Percentiles rank a stretch among this genome's conserved stretches.
These are phyloP conservation scores for Lunasporangiospora selenospora DNA, from an alignment of 192 early-diverging fungal species.

Conservation along the genomic window DNA sequence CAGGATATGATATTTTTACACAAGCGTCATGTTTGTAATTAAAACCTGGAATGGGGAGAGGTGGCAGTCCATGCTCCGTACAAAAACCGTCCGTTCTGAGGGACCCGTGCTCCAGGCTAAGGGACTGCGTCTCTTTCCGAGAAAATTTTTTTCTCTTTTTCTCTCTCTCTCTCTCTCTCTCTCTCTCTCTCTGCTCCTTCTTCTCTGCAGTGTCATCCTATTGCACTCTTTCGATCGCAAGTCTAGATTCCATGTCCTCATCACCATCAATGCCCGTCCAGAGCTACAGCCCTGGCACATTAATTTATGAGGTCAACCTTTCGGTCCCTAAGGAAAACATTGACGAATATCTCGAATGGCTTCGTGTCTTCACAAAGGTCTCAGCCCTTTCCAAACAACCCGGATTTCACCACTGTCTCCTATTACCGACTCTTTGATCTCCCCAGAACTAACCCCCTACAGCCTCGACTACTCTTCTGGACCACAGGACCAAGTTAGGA, in stretches of 20 bases:
- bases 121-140: neutral
- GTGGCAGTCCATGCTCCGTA: too few species aligned
- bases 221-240: neutral
- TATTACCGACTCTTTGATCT: neutral
- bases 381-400: neutral
- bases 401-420: neutral
- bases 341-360: slow-evolving; percentile 55
- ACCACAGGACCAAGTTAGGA: slow-evolving; percentile 31
- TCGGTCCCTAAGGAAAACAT: slow-evolving; percentile 58
- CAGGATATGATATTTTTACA: too few species aligned
- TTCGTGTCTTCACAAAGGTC: slow-evolving; percentile 52
- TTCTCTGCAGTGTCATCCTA: neutral
- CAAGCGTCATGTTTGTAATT: too few species aligned
- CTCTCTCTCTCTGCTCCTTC: neutral
- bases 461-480: neutral
- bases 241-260: neutral
- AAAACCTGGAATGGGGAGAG: too few species aligned
- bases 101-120: too few species aligned
- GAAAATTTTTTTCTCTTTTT: neutral
- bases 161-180: neutral
- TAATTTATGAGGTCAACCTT: slow-evolving; percentile 59
- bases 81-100: too few species aligned
- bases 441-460: too few species aligned
- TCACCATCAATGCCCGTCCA: slow-evolving; percentile 4
- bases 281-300: slow-evolving; percentile 41